A percentile compares a stretch with the other conserved stretches of the same genome.
Evolutionary conservation across 2,329 filamentous ascomycete species (phyloP).

Genomic region (Clonostachys solani): DNA sequence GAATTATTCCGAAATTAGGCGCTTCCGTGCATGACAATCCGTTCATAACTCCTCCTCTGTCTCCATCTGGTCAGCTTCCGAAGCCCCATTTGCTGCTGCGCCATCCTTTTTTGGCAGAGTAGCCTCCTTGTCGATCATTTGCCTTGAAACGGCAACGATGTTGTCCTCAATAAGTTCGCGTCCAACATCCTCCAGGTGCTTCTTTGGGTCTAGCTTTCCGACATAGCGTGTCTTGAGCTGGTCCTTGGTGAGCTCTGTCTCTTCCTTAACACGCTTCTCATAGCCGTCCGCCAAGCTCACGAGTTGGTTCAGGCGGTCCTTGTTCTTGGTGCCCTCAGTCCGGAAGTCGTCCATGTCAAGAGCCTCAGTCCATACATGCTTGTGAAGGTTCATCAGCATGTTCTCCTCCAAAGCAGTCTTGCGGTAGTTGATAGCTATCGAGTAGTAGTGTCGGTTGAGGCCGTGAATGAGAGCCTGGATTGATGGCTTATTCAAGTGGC

Average conservation of each 20-base stretch:
- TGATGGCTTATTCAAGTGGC: conserved; percentile 98
- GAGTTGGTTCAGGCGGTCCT: conserved; percentile 81
- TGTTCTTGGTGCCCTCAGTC: conserved; percentile 77
- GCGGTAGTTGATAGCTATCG: conserved; percentile 95
- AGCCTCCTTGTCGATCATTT: conserved; percentile 99
- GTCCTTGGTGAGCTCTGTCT: conserved; percentile 94
- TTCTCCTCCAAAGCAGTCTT: conserved; percentile 98
- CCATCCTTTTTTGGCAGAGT: conserved; percentile 74
- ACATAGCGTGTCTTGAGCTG: conserved; percentile 99
- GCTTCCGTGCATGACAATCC: neutral
- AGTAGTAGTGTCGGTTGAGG: conserved; percentile 98
- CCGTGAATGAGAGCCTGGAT: conserved; percentile 98
- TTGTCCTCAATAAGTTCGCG: conserved; percentile 98
- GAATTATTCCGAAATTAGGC: neutral
- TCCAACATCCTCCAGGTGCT: conserved; percentile 95
- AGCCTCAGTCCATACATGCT: conserved; percentile 98
- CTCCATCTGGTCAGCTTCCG: conserved; percentile 63
- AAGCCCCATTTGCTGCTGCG: conserved; percentile 38
- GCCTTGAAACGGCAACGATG: conserved; percentile 94
- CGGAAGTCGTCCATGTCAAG: conserved; percentile 96
- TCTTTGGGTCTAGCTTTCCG: conserved; percentile 98
- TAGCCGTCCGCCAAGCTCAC: conserved; percentile 92
- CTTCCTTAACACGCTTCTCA: conserved; percentile 98
- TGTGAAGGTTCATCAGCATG: conserved; percentile 99
- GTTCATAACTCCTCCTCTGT: conserved; percentile 54